phyloP scores from a whole-genome alignment of 2,329 filamentous ascomycete genomes.

The Phaeomoniella chlamydospora region DNA sequence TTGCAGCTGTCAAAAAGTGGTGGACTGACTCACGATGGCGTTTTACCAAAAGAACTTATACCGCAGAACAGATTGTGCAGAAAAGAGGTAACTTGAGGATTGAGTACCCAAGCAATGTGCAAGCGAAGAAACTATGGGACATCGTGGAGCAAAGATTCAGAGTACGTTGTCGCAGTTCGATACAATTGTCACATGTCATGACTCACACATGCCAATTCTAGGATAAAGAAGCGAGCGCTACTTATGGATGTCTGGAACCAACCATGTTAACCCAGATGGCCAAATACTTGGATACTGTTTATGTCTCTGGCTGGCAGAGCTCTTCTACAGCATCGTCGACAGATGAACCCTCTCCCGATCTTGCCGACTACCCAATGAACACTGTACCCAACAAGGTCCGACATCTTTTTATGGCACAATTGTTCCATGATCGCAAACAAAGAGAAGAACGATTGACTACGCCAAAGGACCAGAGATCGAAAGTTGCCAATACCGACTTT shows the following conservation, averaged over 20 bases:
- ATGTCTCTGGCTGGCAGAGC: constrained; percentile 97
- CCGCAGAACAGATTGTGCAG: constrained; percentile 89
- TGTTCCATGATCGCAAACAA: constrained; percentile 99
- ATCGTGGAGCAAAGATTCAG: constrained; percentile 78
- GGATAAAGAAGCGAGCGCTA: constrained; percentile 78
- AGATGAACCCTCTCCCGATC: constrained; percentile 91
- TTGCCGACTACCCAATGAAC: constrained; percentile 95
- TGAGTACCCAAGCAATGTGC: constrained; percentile 76
- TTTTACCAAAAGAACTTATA: constrained; percentile 83
- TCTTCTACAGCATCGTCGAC: constrained; percentile 90
- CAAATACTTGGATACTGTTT: constrained; percentile 95
- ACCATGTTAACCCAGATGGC: constrained; percentile 99
- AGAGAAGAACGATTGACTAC: constrained; percentile 79
- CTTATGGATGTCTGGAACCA: constrained; percentile 92
- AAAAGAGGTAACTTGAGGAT: constrained; percentile 88
- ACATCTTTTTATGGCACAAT: constrained; percentile 94
- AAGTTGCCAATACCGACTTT: constrained; percentile 75
- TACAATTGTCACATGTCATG: background rate
- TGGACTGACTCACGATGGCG: constrained; percentile 88
- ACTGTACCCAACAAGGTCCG: constrained; percentile 97
- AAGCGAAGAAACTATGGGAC: constrained; percentile 89
- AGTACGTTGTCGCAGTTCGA: constrained; percentile 32
- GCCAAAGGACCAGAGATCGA: constrained; percentile 56
- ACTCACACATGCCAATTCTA: constrained; percentile 19
- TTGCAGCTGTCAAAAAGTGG: constrained; percentile 82